Conservation (phyloP, 768 basidiomycete species). For the Pleurotus platypus region DNA sequence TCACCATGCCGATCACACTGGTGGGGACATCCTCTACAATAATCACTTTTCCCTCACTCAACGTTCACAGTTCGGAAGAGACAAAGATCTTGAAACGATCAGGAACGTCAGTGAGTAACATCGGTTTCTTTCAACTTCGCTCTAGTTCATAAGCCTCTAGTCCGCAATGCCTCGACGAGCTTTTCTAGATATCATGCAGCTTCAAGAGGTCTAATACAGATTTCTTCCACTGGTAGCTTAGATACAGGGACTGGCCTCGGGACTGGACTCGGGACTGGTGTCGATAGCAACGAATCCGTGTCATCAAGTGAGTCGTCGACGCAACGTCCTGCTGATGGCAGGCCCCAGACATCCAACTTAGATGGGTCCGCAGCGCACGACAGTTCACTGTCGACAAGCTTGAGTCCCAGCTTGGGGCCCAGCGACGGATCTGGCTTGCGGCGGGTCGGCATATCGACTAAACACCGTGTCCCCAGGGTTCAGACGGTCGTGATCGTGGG, state of each 20-base stretch:
- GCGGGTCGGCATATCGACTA: slow-evolving; percentile 38
- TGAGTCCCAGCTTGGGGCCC: slow-evolving; percentile 31
- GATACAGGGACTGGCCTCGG: slow-evolving; percentile 17
- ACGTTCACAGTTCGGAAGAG: slow-evolving; percentile 55
- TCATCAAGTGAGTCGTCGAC: slow-evolving; percentile 41
- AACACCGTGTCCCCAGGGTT: slow-evolving; percentile 43
- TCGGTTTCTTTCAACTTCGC: not conserved
- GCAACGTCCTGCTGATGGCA: slow-evolving; percentile 14
- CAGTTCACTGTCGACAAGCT: slow-evolving; percentile 22
- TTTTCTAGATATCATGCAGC: slow-evolving; percentile 54
- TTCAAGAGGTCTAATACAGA: slow-evolving; percentile 34
- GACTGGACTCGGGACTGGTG: slow-evolving; percentile 17
- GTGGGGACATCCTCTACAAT: slow-evolving; percentile 28
- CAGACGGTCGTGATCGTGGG: slow-evolving; percentile 63
- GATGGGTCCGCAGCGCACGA: slow-evolving; percentile 17
- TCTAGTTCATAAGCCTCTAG: slow-evolving; percentile 18
- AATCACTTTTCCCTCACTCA: not conserved
- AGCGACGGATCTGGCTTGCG: slow-evolving; percentile 36
- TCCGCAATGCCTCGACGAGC: slow-evolving; percentile 49
- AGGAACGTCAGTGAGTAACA: slow-evolving; percentile 56
- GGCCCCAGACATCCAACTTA: slow-evolving; percentile 14
- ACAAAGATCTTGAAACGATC: slow-evolving; percentile 66
- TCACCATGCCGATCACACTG: slow-evolving; percentile 64
- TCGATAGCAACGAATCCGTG: slow-evolving; percentile 39
- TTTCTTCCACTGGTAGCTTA: slow-evolving; percentile 32